These are phyloP conservation scores for Dalbergia oliveri DNA, from an alignment of 306 rosid species.

Conservation along the genomic window DNA sequence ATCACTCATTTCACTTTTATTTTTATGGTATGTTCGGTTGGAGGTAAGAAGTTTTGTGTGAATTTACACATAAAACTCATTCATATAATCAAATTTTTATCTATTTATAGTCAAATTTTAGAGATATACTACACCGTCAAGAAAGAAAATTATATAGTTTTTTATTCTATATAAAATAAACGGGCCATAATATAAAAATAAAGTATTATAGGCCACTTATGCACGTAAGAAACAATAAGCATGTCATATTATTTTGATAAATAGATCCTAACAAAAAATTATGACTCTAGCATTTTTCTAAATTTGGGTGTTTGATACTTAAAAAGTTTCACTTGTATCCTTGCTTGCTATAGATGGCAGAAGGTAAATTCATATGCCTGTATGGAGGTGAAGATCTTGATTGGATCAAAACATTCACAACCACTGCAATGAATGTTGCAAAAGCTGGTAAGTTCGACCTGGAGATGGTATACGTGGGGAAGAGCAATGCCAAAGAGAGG, in stretches of 20 bases:
- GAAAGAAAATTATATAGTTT: no score
- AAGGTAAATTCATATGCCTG: conserved; percentile 64
- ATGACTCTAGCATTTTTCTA: background rate
- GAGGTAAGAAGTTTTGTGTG: no score
- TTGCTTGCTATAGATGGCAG: conserved; percentile 54
- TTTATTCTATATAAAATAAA: no score
- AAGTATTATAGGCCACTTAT: no score
- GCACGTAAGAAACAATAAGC: no score
- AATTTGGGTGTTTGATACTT: background rate
- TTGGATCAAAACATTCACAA: conserved; percentile 79
- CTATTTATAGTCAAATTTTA: background rate
- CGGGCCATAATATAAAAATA: no score
- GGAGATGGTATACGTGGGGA: conserved; percentile 77
- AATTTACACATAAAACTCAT: no score
- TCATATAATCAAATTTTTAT: no score
- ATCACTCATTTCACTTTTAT: no score
- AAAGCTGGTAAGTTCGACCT: conserved; percentile 47
- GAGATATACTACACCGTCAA: no score
- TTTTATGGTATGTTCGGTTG: no score
- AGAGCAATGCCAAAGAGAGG: conserved; percentile 72
- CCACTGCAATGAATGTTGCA: conserved; percentile 55
- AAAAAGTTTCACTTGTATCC: background rate
- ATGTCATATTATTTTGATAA: background rate
- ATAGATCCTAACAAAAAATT: background rate
- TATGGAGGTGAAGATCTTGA: conserved; percentile 82